phyloP scores from a whole-genome alignment of 164 flowering plant species.

The Sedum album region DNA sequence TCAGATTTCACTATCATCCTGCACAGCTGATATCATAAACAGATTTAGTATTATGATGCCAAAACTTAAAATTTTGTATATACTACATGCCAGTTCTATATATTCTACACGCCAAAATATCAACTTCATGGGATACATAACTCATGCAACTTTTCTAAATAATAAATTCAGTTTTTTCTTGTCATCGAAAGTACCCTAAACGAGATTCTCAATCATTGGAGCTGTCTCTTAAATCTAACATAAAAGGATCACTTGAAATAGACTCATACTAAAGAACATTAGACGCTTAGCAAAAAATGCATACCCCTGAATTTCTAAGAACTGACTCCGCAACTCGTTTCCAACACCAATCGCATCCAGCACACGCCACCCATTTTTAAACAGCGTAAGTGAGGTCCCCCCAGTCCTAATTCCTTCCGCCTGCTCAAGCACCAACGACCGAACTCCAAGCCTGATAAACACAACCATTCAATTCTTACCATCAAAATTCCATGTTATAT shows the following conservation, averaged over 20 bases:
- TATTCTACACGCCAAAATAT: too few species aligned
- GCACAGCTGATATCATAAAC: slow-evolving; percentile 55
- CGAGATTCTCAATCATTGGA: not conserved
- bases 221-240: too few species aligned
- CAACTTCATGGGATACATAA: too few species aligned
- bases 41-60: slow-evolving; percentile 17
- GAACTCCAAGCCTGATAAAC: slow-evolving; percentile 57
- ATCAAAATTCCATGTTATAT: not conserved
- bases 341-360: slow-evolving; percentile 81
- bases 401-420: slow-evolving; percentile 68
- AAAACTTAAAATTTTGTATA: not conserved
- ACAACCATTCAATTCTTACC: not conserved
- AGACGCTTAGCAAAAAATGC: not conserved
- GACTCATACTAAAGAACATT: not conserved
- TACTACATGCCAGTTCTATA: not conserved
- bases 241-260: not conserved
- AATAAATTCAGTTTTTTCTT: not conserved
- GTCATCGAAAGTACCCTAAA: too few species aligned
- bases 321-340: slow-evolving; percentile 54
- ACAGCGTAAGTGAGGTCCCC: slow-evolving; percentile 81
- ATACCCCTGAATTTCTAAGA: slow-evolving; percentile 82
- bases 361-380: slow-evolving; percentile 88
- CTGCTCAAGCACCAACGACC: slow-evolving; percentile 74
- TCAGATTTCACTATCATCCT: slow-evolving; percentile 75
- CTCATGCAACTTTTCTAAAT: too few species aligned